phyloP scores from a whole-genome alignment of 1,284 basidiomycete genomes.

The Malassezia globosa region DNA sequence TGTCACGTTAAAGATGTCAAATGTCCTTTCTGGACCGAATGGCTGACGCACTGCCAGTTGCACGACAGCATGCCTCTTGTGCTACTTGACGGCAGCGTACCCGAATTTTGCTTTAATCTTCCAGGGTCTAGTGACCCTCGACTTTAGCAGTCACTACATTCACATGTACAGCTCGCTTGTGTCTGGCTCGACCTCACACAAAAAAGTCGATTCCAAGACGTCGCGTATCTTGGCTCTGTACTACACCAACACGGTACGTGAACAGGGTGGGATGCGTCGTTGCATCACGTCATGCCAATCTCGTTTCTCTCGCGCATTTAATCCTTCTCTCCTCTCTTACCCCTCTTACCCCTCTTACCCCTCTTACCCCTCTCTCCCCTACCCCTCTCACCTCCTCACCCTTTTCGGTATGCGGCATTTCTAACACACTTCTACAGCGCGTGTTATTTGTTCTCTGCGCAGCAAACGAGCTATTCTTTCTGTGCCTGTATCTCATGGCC shows the following conservation, averaged over 20 bases:
- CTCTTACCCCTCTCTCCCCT: background rate
- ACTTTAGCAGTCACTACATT: conserved; percentile 98
- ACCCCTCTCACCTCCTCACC: conserved; percentile 2
- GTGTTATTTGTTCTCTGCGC: conserved; percentile 88
- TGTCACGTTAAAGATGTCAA: too few relatives aligned
- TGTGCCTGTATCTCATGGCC: conserved; percentile 86
- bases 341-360: too few relatives aligned
- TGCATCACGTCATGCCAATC: too few relatives aligned
- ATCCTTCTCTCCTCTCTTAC: background rate
- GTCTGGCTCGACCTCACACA: conserved; percentile 85
- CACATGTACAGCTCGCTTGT: conserved; percentile 99
- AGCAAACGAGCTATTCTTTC: conserved; percentile 95
- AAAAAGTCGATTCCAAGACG: conserved; percentile 77
- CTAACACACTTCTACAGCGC: too few relatives aligned
- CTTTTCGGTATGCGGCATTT: too few relatives aligned
- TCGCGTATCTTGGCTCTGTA: conserved; percentile 83
- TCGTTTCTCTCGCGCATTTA: too few relatives aligned
- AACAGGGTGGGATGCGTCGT: too few relatives aligned
- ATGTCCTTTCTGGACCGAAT: too few relatives aligned
- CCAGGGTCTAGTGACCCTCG: conserved; percentile 89
- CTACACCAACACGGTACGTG: conserved; percentile 77
- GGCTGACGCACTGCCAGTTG: conserved; percentile 55
- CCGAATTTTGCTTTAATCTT: conserved; percentile 71
- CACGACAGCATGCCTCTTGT: conserved; percentile 86
- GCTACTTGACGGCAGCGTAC: conserved; percentile 83